Evolutionary conservation across 352 stramenopile genomes (phyloP).

Genomic region (Phytopythium montanum): DNA sequence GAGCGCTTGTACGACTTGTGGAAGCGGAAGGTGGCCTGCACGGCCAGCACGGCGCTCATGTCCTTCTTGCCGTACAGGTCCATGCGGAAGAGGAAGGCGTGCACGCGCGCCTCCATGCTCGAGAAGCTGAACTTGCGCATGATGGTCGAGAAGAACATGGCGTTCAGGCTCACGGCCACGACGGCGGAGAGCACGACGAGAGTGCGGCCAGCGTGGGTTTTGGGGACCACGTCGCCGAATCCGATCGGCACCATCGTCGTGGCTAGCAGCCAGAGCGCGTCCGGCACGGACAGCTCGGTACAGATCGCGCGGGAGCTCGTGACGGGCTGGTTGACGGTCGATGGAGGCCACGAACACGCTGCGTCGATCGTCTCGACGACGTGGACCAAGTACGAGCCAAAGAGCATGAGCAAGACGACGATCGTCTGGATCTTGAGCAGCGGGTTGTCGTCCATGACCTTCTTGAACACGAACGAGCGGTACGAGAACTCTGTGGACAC

Average conservation of each 20-base stretch:
- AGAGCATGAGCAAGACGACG: conserved; percentile 1
- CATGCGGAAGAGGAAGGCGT: conserved; percentile 65
- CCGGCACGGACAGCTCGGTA: conserved; percentile 19
- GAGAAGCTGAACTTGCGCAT: conserved; percentile 66
- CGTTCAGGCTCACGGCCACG: conserved; percentile 29
- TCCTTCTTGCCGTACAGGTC: conserved; percentile 60
- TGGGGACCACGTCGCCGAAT: conserved; percentile 38
- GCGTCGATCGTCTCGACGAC: conserved; percentile 47
- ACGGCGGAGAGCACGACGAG: conserved; percentile 27
- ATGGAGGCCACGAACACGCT: conserved; percentile 21
- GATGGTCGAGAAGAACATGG: conserved; percentile 53
- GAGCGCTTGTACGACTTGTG: conserved; percentile 62
- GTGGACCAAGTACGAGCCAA: conserved; percentile 35
- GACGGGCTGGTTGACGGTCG: background rate
- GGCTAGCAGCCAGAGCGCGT: conserved; percentile 43
- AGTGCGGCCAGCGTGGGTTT: conserved; percentile 19
- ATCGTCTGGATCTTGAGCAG: conserved; percentile 38
- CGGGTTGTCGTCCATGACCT: conserved; percentile 56
- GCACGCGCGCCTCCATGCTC: conserved; percentile 55
- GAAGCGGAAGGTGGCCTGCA: conserved; percentile 66
- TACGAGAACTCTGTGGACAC: conserved; percentile 52
- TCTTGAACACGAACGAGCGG: conserved; percentile 67
- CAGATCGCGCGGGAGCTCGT: conserved; percentile 29
- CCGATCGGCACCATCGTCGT: conserved; percentile 48
- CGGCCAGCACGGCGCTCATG: conserved; percentile 54